Conservation (phyloP, 345 rosid species). For the Adansonia digitata region DNA sequence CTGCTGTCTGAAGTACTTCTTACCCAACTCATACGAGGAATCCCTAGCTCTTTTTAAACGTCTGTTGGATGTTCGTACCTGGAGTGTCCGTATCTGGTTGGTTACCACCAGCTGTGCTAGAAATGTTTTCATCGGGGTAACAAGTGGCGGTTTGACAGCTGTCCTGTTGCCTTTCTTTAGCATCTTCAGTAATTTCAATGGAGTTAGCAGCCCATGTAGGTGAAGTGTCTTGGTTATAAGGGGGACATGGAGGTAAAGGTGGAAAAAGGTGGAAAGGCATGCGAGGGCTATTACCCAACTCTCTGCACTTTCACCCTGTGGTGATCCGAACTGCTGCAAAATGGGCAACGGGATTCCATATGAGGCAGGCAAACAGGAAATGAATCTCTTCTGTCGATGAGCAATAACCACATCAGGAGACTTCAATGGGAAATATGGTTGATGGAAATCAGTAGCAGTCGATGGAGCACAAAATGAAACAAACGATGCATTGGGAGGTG, state of each 20-base stretch:
- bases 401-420: constrained; percentile 14
- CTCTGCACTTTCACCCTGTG: constrained; percentile 7
- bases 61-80: constrained; percentile 4
- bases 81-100: constrained; percentile 30
- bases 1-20: neutral
- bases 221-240: neutral
- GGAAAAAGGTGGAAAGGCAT: constrained; percentile 43
- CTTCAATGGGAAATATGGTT: constrained; percentile 16
- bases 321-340: neutral
- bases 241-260: constrained; percentile 3
- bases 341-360: constrained; percentile 42
- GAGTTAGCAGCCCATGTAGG: constrained; percentile 23
- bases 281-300: constrained; percentile 39
- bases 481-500: constrained; percentile 27
- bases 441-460: constrained; percentile 22
- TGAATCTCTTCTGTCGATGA: constrained; percentile 3
- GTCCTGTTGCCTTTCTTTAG: neutral
- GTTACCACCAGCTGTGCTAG: constrained; percentile 26
- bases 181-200: neutral
- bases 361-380: constrained; percentile 18
- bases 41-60: neutral
- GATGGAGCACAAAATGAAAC: constrained; percentile 34
- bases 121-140: constrained; percentile 8
- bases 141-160: neutral
- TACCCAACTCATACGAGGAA: too few relatives aligned